Percentiles rank a stretch among this genome's conserved stretches.
phyloP scores from a whole-genome alignment of 495 filamentous ascomycete species.

The Aspergillus biplanus region DNA sequence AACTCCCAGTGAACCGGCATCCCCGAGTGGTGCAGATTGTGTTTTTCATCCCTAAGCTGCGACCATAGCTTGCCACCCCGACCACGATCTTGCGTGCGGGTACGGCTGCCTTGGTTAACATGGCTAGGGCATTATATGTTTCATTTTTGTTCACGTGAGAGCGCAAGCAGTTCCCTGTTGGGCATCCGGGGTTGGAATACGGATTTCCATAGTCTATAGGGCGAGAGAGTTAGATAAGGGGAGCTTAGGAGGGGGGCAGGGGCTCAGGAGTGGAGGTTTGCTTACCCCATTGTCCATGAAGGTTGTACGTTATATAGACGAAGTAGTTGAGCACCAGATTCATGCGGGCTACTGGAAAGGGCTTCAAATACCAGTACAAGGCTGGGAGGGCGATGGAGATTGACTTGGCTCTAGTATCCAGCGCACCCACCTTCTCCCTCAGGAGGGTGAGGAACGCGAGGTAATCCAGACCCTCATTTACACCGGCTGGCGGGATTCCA shows the following conservation, averaged over 20 bases:
- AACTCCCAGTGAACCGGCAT: slow-evolving; percentile 4
- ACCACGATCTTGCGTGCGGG: slow-evolving; percentile 3
- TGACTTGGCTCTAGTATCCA: slow-evolving; percentile 3
- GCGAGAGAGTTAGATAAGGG: slow-evolving; percentile 6
- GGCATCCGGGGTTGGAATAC: slow-evolving; percentile 3
- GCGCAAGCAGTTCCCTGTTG: slow-evolving; percentile 8
- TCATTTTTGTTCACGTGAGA: slow-evolving; percentile 13
- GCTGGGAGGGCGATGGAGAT: slow-evolving; percentile 21
- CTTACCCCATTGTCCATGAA: slow-evolving; percentile 30
- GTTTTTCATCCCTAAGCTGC: slow-evolving; percentile 8
- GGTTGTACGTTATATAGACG: slow-evolving; percentile 43
- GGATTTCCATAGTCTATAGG: slow-evolving; percentile 18
- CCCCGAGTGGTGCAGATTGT: background rate
- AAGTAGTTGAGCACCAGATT: slow-evolving; percentile 32
- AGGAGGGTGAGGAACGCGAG: slow-evolving; percentile 8
- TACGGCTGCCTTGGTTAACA: slow-evolving; percentile 7
- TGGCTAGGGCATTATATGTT: slow-evolving; percentile 4
- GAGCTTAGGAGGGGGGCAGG: slow-evolving; percentile 25
- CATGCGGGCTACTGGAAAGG: slow-evolving; percentile 32
- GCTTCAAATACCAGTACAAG: slow-evolving; percentile 33
- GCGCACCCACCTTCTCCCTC: slow-evolving; percentile 19
- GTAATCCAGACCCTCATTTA: slow-evolving; percentile 22
- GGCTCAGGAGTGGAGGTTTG: no score
- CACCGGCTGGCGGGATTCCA: slow-evolving; percentile 36
- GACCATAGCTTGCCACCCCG: slow-evolving; percentile 7